A percentile compares a stretch with the other conserved stretches of the same genome.
Conservation (phyloP, 2,329 filamentous ascomycete genomes). For the Colletotrichum eremochloae region DNA sequence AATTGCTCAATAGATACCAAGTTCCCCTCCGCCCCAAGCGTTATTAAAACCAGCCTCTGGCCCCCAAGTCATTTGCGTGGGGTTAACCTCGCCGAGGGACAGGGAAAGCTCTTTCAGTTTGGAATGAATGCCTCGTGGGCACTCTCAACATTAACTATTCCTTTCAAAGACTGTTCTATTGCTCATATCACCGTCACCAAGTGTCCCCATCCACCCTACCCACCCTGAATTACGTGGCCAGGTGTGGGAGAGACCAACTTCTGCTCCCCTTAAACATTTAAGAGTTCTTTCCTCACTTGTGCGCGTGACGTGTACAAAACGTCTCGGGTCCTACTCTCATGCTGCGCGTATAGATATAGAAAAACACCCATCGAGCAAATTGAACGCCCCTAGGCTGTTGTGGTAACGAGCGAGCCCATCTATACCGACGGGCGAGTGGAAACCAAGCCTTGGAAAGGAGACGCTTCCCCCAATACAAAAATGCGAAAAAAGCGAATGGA, state of each 20-base stretch:
- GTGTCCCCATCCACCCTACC: constrained; percentile 1
- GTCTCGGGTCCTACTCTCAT: constrained; percentile 28
- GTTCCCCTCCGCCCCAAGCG: background rate
- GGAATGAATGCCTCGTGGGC: constrained; percentile 21
- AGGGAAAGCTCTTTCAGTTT: background rate
- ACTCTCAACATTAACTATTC: constrained; percentile 34
- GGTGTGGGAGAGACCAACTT: constrained; percentile 2
- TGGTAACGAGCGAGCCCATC: constrained; percentile 19
- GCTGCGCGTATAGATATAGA: constrained; percentile 30
- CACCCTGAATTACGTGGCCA: constrained; percentile 27
- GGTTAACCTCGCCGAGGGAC: background rate
- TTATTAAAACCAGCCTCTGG: background rate
- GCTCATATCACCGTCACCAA: constrained; percentile 19
- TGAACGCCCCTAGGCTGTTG: constrained; percentile 29
- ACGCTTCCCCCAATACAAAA: constrained; percentile 1
- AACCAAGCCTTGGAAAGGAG: background rate
- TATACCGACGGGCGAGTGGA: background rate
- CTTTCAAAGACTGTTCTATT: constrained; percentile 23
- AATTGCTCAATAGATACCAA: background rate
- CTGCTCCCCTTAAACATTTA: background rate
- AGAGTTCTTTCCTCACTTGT: constrained; percentile 20
- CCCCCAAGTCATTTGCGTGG: background rate
- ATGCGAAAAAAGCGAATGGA: constrained; percentile 2
- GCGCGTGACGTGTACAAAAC: constrained; percentile 24
- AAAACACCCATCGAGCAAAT: constrained; percentile 19